Conservation (phyloP, 2,329 filamentous ascomycete species). For the Colletotrichum higginsianum region DNA sequence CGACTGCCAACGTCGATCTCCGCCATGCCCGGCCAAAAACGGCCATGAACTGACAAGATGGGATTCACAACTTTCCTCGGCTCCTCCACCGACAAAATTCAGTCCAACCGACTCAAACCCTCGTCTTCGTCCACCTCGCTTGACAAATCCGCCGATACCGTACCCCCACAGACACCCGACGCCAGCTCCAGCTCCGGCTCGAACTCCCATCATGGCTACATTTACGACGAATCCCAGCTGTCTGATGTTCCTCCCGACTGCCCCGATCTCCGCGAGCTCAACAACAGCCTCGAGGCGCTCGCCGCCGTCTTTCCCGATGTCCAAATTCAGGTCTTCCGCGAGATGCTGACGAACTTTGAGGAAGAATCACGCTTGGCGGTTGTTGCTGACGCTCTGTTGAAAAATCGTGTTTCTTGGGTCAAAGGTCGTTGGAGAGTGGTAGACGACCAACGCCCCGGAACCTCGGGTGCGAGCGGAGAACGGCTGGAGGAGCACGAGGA, state of each 20-base stretch:
- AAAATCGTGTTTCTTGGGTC: conserved; percentile 78
- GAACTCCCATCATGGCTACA: conserved; percentile 59
- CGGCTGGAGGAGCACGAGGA: conserved; percentile 38
- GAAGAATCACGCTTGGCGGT: conserved; percentile 83
- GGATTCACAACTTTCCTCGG: conserved; percentile 43
- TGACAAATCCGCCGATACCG: conserved; percentile 1
- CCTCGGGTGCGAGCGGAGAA: conserved; percentile 49
- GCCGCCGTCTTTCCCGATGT: conserved; percentile 83
- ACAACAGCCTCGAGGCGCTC: conserved; percentile 77
- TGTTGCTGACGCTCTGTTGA: conserved; percentile 83
- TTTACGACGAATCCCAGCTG: conserved; percentile 71
- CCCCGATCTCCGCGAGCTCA: conserved; percentile 78
- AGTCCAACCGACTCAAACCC: conserved; percentile 23
- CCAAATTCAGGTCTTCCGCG: conserved; percentile 86
- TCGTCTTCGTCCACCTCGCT: conserved; percentile 22
- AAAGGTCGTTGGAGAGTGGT: conserved; percentile 75
- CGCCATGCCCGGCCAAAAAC: conserved; percentile 25
- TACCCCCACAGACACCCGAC: not conserved
- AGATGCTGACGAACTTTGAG: conserved; percentile 83
- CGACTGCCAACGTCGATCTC: conserved; percentile 9
- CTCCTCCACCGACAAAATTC: conserved; percentile 37
- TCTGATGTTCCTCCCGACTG: conserved; percentile 63
- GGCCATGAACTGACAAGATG: conserved; percentile 42
- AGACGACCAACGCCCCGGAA: conserved; percentile 53
- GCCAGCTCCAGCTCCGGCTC: conserved; percentile 49